Evolutionary conservation across 169 alveolate species (phyloP).

Genomic region (Plasmodium fragile): DNA sequence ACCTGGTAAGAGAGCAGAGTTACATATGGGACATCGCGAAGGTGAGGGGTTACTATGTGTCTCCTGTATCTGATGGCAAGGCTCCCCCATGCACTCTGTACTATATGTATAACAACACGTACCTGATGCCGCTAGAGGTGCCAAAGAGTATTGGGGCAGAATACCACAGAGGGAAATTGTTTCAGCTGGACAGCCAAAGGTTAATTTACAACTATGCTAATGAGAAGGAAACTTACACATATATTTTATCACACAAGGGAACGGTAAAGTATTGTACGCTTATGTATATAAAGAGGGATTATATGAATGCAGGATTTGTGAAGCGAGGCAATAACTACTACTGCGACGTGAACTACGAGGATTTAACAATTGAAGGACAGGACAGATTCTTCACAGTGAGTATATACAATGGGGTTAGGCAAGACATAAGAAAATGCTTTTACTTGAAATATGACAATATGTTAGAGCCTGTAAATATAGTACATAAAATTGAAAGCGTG

Average conservation of each 20-base stretch:
- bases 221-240: constrained; percentile 16
- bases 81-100: background rate
- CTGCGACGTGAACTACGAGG: constrained; percentile 36
- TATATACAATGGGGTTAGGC: constrained; percentile 18
- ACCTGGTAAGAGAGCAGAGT: background rate
- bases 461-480: constrained; percentile 47
- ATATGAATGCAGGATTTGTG: constrained; percentile 52
- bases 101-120: constrained; percentile 6
- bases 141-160: constrained; percentile 1
- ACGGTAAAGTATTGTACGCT: constrained; percentile 29
- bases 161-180: constrained; percentile 12
- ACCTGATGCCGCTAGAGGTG: background rate
- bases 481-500: constrained; percentile 15
- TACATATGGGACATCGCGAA: constrained; percentile 26
- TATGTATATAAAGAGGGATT: constrained; percentile 30
- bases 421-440: constrained; percentile 37
- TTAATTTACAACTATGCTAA: constrained; percentile 16
- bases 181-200: background rate
- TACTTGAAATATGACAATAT: background rate
- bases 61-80: constrained; percentile 7
- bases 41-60: constrained; percentile 35
- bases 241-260: constrained; percentile 12
- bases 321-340: background rate
- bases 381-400: constrained; percentile 34
- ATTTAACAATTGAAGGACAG: constrained; percentile 12